Evolutionary conservation across 768 basidiomycete genomes (phyloP), one percentile per base, ranked within the genome.

Genomic region (Psilocybe cyanescens): DNA sequence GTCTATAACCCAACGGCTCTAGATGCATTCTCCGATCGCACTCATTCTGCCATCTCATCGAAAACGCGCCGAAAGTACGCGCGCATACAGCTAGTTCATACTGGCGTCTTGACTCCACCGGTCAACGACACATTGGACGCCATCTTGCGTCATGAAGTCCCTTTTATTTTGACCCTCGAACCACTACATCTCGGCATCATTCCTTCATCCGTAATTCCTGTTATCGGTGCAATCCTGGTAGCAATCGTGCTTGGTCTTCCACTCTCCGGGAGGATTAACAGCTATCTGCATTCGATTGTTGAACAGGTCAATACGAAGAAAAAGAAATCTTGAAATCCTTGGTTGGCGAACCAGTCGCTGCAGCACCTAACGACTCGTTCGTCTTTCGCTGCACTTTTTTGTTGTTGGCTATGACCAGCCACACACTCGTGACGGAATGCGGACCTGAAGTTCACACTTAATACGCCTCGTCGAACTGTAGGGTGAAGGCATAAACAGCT

Each of bases 141-240:
- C 31, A 47, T 65, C 14, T 60, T 56, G 12, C 75, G 65, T n/a
- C 63, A 67, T 28, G 55, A 69, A 0, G 79, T 90, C 4, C 78
- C 87, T 3, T 78, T 90, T 64, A 70, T 79, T 58, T 65, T 90
- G 14, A 71, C 77, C 17, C 68, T 91, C 47, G 90, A 91, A 66
- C 90, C 86, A 29, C 71, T 86, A 1, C 78, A 83, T 57, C 67
- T 86, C n/a, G 86, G 85, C 14, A 71, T 87, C 24, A 70, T 91
- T 30, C 89, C 89, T 8, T 77, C 78, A 16, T 82, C 86, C 0
- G 70, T 88, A n/a, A 54, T 77, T 8, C 78, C 80, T 1, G 72
- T 75, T 2, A 58, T 78, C 30, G 41, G 63, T 11, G 67, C 71
- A 39, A 67, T 82, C n/a, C 30, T 76, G n/a, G 53, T 67, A 11